Evolutionary conservation across 306 rosid species (phyloP).

Genomic region (Inga oerstediana): DNA sequence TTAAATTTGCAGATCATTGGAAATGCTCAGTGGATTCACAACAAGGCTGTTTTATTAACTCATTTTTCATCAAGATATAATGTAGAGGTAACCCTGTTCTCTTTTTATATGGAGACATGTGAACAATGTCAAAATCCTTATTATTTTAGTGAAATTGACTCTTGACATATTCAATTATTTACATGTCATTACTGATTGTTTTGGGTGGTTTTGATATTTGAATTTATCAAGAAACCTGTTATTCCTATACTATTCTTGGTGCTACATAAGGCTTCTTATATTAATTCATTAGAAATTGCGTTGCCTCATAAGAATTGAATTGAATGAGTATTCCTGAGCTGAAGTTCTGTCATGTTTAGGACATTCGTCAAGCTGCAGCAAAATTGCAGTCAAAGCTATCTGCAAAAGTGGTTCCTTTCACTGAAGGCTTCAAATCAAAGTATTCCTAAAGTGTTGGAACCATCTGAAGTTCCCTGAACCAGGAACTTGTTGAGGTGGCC

Average conservation of each 20-base stretch:
- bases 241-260: neutral
- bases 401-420: conserved; percentile 83
- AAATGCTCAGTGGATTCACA: conserved; percentile 89
- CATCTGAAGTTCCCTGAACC: neutral
- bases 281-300: conserved; percentile 2
- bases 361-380: conserved; percentile 78
- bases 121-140: neutral
- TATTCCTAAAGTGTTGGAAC: conserved; percentile 41
- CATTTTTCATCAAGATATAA: conserved; percentile 94
- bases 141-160: neutral
- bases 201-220: neutral
- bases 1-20: conserved; percentile 63
- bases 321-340: conserved; percentile 12
- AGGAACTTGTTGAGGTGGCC: neutral
- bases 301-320: neutral
- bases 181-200: neutral
- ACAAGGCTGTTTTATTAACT: conserved; percentile 83
- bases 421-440: conserved; percentile 86
- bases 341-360: conserved; percentile 49
- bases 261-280: neutral
- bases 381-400: conserved; percentile 77
- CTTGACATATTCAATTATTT: neutral
- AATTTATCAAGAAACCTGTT: neutral
- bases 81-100: conserved; percentile 65
- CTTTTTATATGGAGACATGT: neutral